These are phyloP conservation scores for Diversispora eburnea DNA, from an alignment of 192 early-diverging fungal genomes.

Conservation along the genomic window DNA sequence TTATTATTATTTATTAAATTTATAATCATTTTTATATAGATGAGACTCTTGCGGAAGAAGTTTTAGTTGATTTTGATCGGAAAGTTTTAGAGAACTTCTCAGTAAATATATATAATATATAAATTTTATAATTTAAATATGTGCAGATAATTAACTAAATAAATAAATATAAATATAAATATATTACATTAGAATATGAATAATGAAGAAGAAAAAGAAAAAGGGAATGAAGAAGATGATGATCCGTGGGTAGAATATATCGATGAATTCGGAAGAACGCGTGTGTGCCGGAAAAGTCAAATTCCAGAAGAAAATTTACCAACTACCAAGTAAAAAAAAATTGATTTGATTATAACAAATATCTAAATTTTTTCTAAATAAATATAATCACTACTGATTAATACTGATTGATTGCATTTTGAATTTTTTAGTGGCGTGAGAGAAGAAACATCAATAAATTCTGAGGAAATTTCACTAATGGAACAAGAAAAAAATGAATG, in stretches of 20 bases:
- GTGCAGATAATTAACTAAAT: neutral
- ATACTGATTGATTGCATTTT: too few relatives aligned
- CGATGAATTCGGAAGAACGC: constrained; percentile 73
- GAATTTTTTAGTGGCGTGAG: constrained; percentile 19
- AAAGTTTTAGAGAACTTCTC: constrained; percentile 35
- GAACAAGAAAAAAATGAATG: constrained; percentile 14
- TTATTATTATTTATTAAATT: neutral
- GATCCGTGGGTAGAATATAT: constrained; percentile 75
- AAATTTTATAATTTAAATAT: neutral
- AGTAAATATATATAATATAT: neutral
- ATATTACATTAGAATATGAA: neutral
- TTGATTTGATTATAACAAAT: too few relatives aligned
- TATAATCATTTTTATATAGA: neutral
- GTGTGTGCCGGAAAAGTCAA: constrained; percentile 57
- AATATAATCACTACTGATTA: too few relatives aligned
- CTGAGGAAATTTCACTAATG: neutral
- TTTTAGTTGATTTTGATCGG: constrained; percentile 59
- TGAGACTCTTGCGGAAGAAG: constrained; percentile 34
- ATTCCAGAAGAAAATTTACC: constrained; percentile 31
- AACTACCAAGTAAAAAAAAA: neutral
- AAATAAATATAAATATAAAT: neutral
- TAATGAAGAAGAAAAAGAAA: neutral
- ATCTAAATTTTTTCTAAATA: too few relatives aligned
- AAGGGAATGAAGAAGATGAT: constrained; percentile 37
- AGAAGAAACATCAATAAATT: constrained; percentile 25